Percentiles rank a stretch among this genome's conserved stretches.
phyloP scores from a whole-genome alignment of 441 rosid genomes.

The Gossypium trilobum region DNA sequence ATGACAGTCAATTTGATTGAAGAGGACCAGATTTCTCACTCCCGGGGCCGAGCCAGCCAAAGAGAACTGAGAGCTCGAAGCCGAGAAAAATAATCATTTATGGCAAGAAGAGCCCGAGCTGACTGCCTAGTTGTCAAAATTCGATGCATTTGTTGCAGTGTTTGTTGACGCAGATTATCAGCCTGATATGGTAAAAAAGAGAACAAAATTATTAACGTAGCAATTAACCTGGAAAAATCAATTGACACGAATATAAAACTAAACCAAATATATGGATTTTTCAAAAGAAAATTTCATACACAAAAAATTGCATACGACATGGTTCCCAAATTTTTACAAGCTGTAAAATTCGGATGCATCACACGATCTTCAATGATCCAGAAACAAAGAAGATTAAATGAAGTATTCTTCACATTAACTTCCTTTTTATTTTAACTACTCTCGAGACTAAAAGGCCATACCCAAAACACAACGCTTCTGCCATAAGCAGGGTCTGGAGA shows the following conservation, averaged over 20 bases:
- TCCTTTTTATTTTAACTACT: not conserved
- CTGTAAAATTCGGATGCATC: slow-evolving; percentile 4
- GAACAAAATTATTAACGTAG: not conserved
- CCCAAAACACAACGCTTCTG: not conserved
- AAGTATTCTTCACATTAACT: not conserved
- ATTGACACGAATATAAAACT: not conserved
- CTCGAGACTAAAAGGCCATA: not conserved
- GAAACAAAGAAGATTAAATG: not conserved
- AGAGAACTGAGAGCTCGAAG: slow-evolving; percentile 66
- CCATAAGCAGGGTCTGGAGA: not conserved
- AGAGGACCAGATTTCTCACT: slow-evolving; percentile 23
- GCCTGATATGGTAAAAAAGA: slow-evolving; percentile 13
- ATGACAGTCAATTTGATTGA: not conserved
- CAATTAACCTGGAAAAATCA: not conserved
- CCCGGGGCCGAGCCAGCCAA: slow-evolving; percentile 67
- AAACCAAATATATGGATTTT: not conserved
- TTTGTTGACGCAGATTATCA: slow-evolving; percentile 60
- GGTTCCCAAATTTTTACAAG: not conserved
- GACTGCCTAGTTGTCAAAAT: slow-evolving; percentile 60
- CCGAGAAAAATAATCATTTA: slow-evolving; percentile 52
- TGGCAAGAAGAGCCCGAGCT: slow-evolving; percentile 58
- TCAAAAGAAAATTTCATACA: not conserved
- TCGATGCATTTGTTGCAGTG: slow-evolving; percentile 23
- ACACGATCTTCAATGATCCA: too few relatives aligned
- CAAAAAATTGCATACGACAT: not conserved